Percentiles rank a stretch among this genome's conserved stretches.
Conservation (phyloP, 2,329 filamentous ascomycete genomes). For the Aspergillus caelatus region DNA sequence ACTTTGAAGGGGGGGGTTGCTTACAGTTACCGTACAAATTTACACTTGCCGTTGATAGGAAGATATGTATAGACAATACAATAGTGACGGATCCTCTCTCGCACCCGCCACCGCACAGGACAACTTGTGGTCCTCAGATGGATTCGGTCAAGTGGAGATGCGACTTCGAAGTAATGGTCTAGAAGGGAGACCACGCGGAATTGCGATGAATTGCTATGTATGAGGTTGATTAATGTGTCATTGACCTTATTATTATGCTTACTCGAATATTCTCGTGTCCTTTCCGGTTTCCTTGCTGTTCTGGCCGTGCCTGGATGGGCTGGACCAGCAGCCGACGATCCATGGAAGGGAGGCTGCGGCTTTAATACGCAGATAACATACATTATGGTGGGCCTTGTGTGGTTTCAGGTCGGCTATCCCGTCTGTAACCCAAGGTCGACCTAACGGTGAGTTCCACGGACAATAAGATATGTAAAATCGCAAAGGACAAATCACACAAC, state of each 20-base stretch:
- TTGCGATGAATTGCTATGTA: constrained; percentile 9
- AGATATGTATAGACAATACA: background rate
- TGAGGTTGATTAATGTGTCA: constrained; percentile 13
- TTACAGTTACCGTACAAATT: background rate
- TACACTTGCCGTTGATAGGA: background rate
- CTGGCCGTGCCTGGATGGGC: constrained; percentile 11
- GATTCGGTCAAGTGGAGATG: constrained; percentile 16
- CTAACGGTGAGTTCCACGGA: constrained; percentile 11
- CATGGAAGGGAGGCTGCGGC: background rate
- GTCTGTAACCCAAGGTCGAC: constrained; percentile 18
- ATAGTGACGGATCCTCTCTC: background rate
- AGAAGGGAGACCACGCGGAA: constrained; percentile 13
- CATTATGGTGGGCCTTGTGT: constrained; percentile 11
- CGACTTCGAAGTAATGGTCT: constrained; percentile 10
- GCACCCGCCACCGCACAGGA: constrained; percentile 23
- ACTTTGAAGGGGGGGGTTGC: background rate
- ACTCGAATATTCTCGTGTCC: constrained; percentile 1
- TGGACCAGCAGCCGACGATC: background rate
- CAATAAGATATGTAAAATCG: constrained; percentile 8
- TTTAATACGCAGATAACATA: constrained; percentile 12
- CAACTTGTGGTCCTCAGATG: constrained; percentile 14
- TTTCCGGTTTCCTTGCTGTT: constrained; percentile 1
- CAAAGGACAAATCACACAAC: constrained; percentile 11
- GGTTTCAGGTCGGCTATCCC: constrained; percentile 21
- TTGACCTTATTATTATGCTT: constrained; percentile 2